These are phyloP conservation scores for Takakia lepidozioides DNA, from an alignment of 225 moss, liverwort and hornwort species.

Conservation along the genomic window DNA sequence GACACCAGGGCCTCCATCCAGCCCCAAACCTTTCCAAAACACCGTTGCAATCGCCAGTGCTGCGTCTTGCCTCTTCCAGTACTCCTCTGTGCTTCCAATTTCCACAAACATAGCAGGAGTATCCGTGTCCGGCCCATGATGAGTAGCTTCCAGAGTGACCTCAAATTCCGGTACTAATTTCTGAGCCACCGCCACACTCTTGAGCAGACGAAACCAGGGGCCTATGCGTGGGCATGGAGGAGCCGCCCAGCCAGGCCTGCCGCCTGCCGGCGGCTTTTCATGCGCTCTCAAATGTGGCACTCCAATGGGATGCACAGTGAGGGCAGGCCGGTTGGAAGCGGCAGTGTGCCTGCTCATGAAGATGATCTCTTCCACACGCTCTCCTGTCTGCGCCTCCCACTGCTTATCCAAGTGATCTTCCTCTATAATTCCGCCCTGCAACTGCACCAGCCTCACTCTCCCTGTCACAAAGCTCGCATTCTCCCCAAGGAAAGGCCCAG, in stretches of 20 bases:
- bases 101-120: conserved; percentile 87
- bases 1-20: conserved; percentile 50
- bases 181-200: conserved; percentile 31
- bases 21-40: conserved; percentile 28
- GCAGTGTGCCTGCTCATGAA: conserved; percentile 90
- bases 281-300: conserved; percentile 59
- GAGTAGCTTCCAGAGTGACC: conserved; percentile 85
- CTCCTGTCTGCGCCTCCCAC: conserved; percentile 80
- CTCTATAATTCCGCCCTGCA: conserved; percentile 43
- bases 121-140: conserved; percentile 85
- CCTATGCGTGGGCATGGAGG: conserved; percentile 84
- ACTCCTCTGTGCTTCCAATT: conserved; percentile 75
- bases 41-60: conserved; percentile 58
- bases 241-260: conserved; percentile 71
- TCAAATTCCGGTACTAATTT: conserved; percentile 84
- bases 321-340: conserved; percentile 82
- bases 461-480: conserved; percentile 50
- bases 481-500: conserved; percentile 51
- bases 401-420: conserved; percentile 74
- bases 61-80: conserved; percentile 75
- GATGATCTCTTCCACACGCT: conserved; percentile 69
- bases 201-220: conserved; percentile 80
- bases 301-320: conserved; percentile 91
- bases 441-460: conserved; percentile 61
- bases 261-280: conserved; percentile 66